phyloP scores from a whole-genome alignment of 306 rosid species.

The Fragaria nilgerrensis region DNA sequence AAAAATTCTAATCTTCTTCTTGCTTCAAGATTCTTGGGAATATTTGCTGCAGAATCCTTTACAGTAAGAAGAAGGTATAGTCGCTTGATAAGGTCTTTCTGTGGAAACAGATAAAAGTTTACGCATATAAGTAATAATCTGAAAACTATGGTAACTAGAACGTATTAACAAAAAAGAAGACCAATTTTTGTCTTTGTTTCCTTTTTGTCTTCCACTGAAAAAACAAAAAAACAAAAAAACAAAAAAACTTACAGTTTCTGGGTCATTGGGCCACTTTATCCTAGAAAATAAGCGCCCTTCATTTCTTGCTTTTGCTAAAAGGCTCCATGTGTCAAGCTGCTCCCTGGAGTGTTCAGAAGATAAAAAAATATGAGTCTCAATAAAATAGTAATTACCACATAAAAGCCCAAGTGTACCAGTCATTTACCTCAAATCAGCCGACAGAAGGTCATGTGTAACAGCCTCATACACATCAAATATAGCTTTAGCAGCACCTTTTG shows the following conservation, averaged over 20 bases:
- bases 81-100: conserved; percentile 91
- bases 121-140: neutral
- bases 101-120: conserved; percentile 22
- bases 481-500: conserved; percentile 87
- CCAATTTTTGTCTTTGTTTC: neutral
- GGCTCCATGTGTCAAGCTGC: conserved; percentile 87
- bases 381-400: neutral
- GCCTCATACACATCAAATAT: conserved; percentile 68
- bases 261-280: conserved; percentile 82
- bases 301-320: conserved; percentile 83
- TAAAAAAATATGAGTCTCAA: neutral
- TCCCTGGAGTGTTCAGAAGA: conserved; percentile 53
- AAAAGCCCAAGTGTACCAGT: conserved; percentile 18
- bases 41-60: conserved; percentile 85
- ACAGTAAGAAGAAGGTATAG: conserved; percentile 92
- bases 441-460: conserved; percentile 75
- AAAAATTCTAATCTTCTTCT: conserved; percentile 95
- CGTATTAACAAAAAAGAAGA: neutral
- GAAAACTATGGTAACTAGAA: neutral
- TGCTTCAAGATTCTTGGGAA: conserved; percentile 98
- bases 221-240: neutral
- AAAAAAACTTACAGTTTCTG: conserved; percentile 65
- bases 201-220: neutral
- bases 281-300: conserved; percentile 76
- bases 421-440: conserved; percentile 72